Percentiles rank a stretch among this genome's conserved stretches.
Conservation (phyloP, 2,329 filamentous ascomycete species). For the Eutypa lata region DNA sequence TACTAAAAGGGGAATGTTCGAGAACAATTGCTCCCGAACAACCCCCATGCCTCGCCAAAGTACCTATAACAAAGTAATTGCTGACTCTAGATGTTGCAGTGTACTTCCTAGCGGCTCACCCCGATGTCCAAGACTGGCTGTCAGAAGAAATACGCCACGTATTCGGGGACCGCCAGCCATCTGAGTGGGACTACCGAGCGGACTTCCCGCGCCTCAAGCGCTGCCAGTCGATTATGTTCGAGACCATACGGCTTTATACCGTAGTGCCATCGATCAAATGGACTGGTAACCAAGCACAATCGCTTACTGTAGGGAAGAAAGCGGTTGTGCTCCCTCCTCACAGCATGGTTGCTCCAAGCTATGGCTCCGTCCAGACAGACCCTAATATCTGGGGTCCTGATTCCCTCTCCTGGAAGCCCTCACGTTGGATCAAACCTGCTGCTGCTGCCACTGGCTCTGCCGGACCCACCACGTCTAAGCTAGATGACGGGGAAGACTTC, state of each 20-base stretch:
- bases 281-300: slow-evolving; percentile 6
- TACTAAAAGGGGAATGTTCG: too few relatives aligned
- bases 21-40: too few relatives aligned
- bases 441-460: too few relatives aligned
- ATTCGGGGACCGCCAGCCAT: slow-evolving; percentile 9
- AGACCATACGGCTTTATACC: slow-evolving; percentile 38
- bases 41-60: too few relatives aligned
- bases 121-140: slow-evolving; percentile 43
- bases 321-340: slow-evolving; percentile 2
- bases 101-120: slow-evolving; percentile 41
- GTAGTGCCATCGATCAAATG: slow-evolving; percentile 24
- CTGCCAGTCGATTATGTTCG: slow-evolving; percentile 35
- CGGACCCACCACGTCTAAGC: too few relatives aligned
- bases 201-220: slow-evolving; percentile 38
- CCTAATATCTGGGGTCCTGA: slow-evolving; percentile 18
- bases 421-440: neutral
- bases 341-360: slow-evolving; percentile 13
- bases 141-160: slow-evolving; percentile 34
- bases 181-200: slow-evolving; percentile 32
- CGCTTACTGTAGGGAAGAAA: slow-evolving; percentile 14
- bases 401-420: slow-evolving; percentile 16
- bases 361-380: slow-evolving; percentile 15
- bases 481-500: slow-evolving; percentile 17
- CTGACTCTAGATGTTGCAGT: too few relatives aligned
- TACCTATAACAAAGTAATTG: too few relatives aligned